Conservation (phyloP, 2,329 filamentous ascomycete species). For the Aureobasidium leucospermi region DNA sequence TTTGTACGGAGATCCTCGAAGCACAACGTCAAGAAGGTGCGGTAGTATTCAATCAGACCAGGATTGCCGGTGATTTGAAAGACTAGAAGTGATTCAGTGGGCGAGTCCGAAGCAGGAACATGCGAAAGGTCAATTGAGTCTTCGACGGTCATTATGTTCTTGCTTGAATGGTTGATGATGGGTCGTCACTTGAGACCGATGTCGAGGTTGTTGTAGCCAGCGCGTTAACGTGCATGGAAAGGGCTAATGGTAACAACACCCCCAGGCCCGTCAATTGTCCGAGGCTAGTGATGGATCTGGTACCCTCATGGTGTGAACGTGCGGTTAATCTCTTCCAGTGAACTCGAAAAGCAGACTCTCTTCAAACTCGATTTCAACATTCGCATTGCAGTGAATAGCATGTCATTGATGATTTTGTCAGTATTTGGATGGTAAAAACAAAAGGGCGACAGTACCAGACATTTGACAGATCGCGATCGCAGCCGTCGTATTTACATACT, state of each 20-base stretch:
- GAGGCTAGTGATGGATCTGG: slow-evolving; percentile 6
- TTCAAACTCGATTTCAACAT: too few species aligned
- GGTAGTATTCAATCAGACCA: slow-evolving; percentile 67
- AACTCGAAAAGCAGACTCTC: background rate
- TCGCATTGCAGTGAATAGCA: background rate
- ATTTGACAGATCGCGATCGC: background rate
- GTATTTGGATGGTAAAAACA: background rate
- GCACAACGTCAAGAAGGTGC: slow-evolving; percentile 55
- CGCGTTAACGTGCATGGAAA: background rate
- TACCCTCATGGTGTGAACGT: background rate
- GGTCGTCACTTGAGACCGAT: background rate
- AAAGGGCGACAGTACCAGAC: slow-evolving; percentile 1
- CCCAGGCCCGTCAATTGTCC: background rate
- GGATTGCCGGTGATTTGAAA: slow-evolving; percentile 74
- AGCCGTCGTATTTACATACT: background rate
- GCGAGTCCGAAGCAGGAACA: background rate
- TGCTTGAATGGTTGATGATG: background rate
- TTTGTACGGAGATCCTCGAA: slow-evolving; percentile 39
- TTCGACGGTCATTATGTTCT: background rate
- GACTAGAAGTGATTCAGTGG: slow-evolving; percentile 42
- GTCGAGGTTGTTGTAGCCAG: background rate
- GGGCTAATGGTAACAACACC: background rate
- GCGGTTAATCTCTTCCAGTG: background rate
- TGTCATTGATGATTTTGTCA: background rate
- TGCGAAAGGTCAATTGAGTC: slow-evolving; percentile 2